Evolutionary conservation across 2,329 filamentous ascomycete genomes (phyloP).

Genomic region (Colletotrichum salicis): DNA sequence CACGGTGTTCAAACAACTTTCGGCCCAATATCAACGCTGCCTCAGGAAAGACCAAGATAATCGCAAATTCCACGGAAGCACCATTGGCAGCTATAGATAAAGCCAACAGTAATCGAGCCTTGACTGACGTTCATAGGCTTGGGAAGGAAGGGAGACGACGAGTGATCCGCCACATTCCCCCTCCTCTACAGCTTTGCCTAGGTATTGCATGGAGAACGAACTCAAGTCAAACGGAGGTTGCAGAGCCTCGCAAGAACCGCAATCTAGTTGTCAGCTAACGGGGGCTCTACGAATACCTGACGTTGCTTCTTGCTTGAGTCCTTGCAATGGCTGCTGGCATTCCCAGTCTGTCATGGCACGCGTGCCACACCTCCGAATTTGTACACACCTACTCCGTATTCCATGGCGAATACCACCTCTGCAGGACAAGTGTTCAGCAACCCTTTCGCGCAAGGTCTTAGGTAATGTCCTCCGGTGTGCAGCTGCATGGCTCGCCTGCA

Average conservation of each 20-base stretch:
- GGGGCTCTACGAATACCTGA: neutral
- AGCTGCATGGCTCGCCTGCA: conserved; percentile 16
- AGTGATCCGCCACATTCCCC: neutral
- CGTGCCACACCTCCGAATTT: neutral
- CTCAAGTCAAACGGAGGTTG: neutral
- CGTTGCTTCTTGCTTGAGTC: neutral
- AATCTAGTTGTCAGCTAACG: too few species aligned
- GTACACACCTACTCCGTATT: neutral
- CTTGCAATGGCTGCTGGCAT: neutral
- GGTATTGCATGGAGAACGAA: neutral
- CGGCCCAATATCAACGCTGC: neutral
- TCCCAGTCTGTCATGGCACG: neutral
- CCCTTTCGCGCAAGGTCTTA: conserved; percentile 7
- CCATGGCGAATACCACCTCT: conserved; percentile 7
- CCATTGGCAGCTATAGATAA: neutral
- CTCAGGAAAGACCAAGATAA: too few species aligned
- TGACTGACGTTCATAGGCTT: neutral
- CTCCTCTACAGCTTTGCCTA: neutral
- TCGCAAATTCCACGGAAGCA: neutral
- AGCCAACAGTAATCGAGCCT: neutral
- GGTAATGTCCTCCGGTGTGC: conserved; percentile 14
- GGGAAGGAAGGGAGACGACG: neutral
- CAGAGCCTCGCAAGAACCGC: neutral
- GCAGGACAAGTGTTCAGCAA: conserved; percentile 3
- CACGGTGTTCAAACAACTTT: neutral